Evolutionary conservation across 345 rosid species (phyloP).

Genomic region (Populus nigra): DNA sequence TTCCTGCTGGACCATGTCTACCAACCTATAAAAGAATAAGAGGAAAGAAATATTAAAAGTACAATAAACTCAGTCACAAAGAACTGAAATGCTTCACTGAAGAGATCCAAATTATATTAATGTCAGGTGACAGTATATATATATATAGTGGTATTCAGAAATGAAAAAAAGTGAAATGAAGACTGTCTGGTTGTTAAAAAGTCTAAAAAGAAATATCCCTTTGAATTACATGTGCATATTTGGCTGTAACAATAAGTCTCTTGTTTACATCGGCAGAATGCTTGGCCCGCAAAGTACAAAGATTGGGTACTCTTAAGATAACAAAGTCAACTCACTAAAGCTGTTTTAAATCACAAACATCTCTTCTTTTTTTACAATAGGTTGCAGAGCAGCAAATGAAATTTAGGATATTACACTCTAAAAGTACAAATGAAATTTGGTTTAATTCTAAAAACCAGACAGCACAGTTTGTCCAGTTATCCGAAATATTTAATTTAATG

Average conservation of each 20-base stretch:
- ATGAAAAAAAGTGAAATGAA: background rate
- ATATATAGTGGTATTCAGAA: background rate
- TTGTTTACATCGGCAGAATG: background rate
- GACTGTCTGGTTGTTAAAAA: background rate
- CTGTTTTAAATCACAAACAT: background rate
- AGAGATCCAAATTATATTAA: background rate
- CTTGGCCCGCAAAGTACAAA: background rate
- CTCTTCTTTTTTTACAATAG: too few relatives aligned
- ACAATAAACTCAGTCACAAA: background rate
- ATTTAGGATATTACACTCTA: background rate
- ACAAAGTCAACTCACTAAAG: background rate
- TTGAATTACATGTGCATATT: background rate
- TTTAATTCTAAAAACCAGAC: background rate
- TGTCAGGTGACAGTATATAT: background rate
- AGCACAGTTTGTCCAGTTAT: background rate
- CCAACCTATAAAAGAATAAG: constrained; percentile 51
- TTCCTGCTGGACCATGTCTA: constrained; percentile 89
- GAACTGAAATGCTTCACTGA: background rate
- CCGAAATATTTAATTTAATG: background rate
- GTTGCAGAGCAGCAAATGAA: too few relatives aligned
- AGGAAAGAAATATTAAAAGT: background rate
- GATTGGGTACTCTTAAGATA: background rate
- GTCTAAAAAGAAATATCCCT: background rate
- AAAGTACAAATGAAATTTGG: too few relatives aligned
- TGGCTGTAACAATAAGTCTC: background rate